Evolutionary conservation across 208 protist species (phyloP), one percentile per base, ranked within the genome.

Genomic region (Strigomonas oncopelti): DNA sequence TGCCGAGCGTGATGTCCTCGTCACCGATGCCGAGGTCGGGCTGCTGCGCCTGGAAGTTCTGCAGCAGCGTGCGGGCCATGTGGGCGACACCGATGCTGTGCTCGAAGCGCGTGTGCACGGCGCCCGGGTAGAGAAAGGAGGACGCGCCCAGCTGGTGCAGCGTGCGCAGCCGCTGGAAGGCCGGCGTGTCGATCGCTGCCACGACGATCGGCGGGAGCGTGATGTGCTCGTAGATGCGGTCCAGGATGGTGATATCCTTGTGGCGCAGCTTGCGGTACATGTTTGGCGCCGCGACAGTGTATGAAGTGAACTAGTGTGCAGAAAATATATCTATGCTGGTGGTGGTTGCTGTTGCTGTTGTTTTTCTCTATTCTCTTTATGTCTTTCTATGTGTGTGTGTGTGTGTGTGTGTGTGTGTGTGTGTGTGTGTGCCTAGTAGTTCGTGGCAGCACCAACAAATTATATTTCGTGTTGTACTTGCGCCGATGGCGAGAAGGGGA

Each of bases 31-130:
- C 85, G 1, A 99, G 72, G 31, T 98, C 90, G 0, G 94, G 95
- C 81, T 98, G 97, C 8, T 83, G 75, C 14, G 42, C 34, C 62
- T 83, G 77, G 14, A 98, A 75, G 56, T 80, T 85, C n/a, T 81
- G 67, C 14, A 97, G 74, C 54, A 97, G 71, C 32, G 77, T 75
- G 24, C 87, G 76, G 25, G 95, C 94, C 63, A 99, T 93, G 75
- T 98, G 92, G 5, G 85, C 80, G 2, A 98, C 95, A 38, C 97
- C 97, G 58, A 99, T 84, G 83, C 84, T 96, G 82, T 99, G 97
- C 71, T 98, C 97, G 60, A 99, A 99, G 65, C 97, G 91, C 18
- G 86, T 97, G 82, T 98, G 95, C 16, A 92, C 85, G 0, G 95
- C 96, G n/a, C 93, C 92, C 1, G 97, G 96, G 72, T 97, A 98